These are phyloP conservation scores for Citrullus amarus DNA, from an alignment of 306 rosid genomes.

Conservation along the genomic window DNA sequence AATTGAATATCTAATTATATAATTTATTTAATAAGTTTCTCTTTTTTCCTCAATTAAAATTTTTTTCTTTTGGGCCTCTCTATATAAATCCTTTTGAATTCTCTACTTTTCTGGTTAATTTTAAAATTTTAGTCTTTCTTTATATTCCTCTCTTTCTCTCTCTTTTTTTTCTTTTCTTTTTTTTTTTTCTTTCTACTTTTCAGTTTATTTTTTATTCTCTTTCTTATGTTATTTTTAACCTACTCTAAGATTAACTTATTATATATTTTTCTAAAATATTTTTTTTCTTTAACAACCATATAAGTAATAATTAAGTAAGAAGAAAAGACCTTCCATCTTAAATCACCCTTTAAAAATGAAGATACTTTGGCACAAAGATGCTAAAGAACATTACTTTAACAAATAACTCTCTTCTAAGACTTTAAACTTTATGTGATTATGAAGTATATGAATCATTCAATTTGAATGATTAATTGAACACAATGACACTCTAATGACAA, in stretches of 20 bases:
- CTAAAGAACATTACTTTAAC: not conserved
- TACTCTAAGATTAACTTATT: not conserved
- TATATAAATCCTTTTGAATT: no score
- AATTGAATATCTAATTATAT: not conserved
- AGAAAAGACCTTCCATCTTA: not conserved
- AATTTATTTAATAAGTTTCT: not conserved
- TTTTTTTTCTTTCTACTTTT: not conserved
- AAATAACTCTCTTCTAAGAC: not conserved
- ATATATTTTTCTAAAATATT: not conserved
- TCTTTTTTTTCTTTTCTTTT: fast-evolving
- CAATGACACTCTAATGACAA: not conserved
- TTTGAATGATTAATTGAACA: not conserved
- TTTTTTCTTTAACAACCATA: not conserved
- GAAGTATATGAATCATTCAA: not conserved
- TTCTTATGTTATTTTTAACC: not conserved
- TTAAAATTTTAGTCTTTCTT: not conserved
- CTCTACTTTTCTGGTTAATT: not conserved
- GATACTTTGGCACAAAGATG: not conserved
- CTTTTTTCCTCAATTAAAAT: not conserved
- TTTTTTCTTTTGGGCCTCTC: not conserved
- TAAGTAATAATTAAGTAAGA: not conserved
- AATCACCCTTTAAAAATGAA: not conserved
- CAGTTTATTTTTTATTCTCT: not conserved
- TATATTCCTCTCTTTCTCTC: not conserved
- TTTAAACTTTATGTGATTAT: not conserved